These are phyloP conservation scores for Berberis vulgaris DNA, from an alignment of 164 flowering plant genomes.

Conservation along the genomic window DNA sequence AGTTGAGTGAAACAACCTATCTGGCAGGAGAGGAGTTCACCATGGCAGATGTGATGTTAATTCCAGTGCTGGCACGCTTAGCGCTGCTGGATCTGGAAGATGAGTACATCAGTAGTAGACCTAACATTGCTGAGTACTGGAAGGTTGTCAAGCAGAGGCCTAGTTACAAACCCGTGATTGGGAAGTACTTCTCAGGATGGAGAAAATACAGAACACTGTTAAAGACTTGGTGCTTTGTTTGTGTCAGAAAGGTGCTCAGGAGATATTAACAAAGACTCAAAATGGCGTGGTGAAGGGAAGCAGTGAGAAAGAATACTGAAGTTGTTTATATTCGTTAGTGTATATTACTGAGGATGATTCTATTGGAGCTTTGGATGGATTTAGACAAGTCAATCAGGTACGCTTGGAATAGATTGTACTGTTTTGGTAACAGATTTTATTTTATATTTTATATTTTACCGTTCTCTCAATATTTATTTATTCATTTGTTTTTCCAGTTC, in stretches of 20 bases:
- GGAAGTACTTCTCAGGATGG: slow-evolving; percentile 78
- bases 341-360: no score
- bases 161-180: slow-evolving; percentile 71
- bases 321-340: no score
- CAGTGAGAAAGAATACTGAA: no score
- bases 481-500: no score
- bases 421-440: no score
- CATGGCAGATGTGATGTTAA: slow-evolving; percentile 71
- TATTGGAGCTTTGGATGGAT: no score
- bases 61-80: slow-evolving; percentile 67
- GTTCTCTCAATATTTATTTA: no score
- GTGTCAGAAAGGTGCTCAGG: slow-evolving; percentile 43
- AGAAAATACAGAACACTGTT: slow-evolving; percentile 61
- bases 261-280: slow-evolving; percentile 30
- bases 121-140: slow-evolving; percentile 65
- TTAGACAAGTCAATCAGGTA: no score
- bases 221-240: slow-evolving; percentile 61
- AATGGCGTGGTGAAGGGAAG: background rate
- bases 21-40: slow-evolving; percentile 69
- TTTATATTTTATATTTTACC: no score
- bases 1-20: slow-evolving; percentile 46
- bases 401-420: no score
- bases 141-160: slow-evolving; percentile 48
- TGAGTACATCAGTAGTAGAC: slow-evolving; percentile 51
- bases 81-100: slow-evolving; percentile 58